phyloP scores from a whole-genome alignment of 2,329 filamentous ascomycete species.

The Fusarium sp. region DNA sequence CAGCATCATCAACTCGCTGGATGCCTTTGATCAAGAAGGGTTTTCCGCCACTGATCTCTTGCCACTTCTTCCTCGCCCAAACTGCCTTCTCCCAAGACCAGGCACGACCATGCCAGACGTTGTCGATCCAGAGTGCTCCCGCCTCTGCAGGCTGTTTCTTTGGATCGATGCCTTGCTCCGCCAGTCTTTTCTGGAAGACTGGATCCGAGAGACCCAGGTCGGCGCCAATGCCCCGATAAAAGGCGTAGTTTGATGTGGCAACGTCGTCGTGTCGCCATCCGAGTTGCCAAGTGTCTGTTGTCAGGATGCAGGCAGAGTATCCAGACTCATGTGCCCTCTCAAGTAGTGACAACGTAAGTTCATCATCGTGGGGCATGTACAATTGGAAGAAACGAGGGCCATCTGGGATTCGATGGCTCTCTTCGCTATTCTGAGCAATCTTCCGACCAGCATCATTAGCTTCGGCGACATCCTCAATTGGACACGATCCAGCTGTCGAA shows the following conservation, averaged over 20 bases:
- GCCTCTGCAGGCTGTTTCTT: slow-evolving; percentile 19
- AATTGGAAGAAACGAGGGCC: slow-evolving; percentile 13
- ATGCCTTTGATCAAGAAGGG: slow-evolving; percentile 30
- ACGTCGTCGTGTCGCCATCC: slow-evolving; percentile 25
- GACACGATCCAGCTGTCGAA: slow-evolving; percentile 13
- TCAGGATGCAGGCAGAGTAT: slow-evolving; percentile 1
- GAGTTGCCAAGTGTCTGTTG: slow-evolving; percentile 19
- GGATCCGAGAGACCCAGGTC: slow-evolving; percentile 13
- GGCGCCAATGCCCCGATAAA: slow-evolving; percentile 16
- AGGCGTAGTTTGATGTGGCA: slow-evolving; percentile 16
- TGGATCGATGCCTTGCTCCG: slow-evolving; percentile 10
- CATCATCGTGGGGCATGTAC: slow-evolving; percentile 22
- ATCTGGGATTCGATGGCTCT: slow-evolving; percentile 1
- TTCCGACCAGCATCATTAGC: slow-evolving; percentile 4
- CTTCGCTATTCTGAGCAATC: slow-evolving; percentile 1
- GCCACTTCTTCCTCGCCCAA: slow-evolving; percentile 23
- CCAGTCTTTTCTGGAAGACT: slow-evolving; percentile 12
- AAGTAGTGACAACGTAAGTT: background rate
- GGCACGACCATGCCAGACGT: slow-evolving; percentile 21
- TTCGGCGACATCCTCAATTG: slow-evolving; percentile 13
- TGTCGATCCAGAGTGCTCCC: slow-evolving; percentile 28
- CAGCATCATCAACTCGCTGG: slow-evolving; percentile 15
- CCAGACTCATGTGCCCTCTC: slow-evolving; percentile 8
- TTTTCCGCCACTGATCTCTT: slow-evolving; percentile 20
- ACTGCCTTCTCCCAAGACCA: slow-evolving; percentile 29